Conservation (phyloP, 805 yeast genomes). For the Candida ficus region DNA sequence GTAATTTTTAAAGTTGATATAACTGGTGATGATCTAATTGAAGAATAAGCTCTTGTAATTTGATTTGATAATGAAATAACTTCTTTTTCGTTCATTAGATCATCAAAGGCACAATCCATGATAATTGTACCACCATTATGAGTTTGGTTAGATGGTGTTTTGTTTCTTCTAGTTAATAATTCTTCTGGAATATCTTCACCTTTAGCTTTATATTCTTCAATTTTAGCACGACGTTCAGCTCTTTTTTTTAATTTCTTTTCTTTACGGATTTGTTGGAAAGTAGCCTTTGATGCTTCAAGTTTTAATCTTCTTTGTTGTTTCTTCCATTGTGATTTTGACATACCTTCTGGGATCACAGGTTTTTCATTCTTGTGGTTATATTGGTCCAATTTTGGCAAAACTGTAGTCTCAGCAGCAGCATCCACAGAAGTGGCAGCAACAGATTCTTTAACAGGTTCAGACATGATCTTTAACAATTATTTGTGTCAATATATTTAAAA, state of each 20-base stretch:
- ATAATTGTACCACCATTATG: slow-evolving; percentile 50
- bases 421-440: not conserved
- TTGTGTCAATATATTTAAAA: no score
- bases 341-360: slow-evolving; percentile 65
- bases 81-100: slow-evolving; percentile 74
- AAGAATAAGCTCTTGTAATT: slow-evolving; percentile 76
- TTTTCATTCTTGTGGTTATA: slow-evolving; percentile 7
- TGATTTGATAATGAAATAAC: slow-evolving; percentile 70
- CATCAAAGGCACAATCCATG: slow-evolving; percentile 91
- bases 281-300: slow-evolving; percentile 63
- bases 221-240: slow-evolving; percentile 34
- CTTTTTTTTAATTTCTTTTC: slow-evolving; percentile 48
- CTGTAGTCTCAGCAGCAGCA: not conserved
- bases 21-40: slow-evolving; percentile 56
- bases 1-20: slow-evolving; percentile 57
- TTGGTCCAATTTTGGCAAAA: slow-evolving; percentile 2
- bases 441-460: not conserved
- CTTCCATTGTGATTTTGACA: slow-evolving; percentile 85
- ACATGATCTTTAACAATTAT: no score
- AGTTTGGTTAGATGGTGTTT: slow-evolving; percentile 36
- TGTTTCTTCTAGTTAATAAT: slow-evolving; percentile 32
- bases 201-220: slow-evolving; percentile 30
- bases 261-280: slow-evolving; percentile 46
- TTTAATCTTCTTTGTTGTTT: slow-evolving; percentile 51
- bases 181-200: slow-evolving; percentile 38